Evolutionary conservation across 768 basidiomycete genomes (phyloP), one percentile per base, ranked within the genome.

Genomic region (Amanita exitialis): DNA sequence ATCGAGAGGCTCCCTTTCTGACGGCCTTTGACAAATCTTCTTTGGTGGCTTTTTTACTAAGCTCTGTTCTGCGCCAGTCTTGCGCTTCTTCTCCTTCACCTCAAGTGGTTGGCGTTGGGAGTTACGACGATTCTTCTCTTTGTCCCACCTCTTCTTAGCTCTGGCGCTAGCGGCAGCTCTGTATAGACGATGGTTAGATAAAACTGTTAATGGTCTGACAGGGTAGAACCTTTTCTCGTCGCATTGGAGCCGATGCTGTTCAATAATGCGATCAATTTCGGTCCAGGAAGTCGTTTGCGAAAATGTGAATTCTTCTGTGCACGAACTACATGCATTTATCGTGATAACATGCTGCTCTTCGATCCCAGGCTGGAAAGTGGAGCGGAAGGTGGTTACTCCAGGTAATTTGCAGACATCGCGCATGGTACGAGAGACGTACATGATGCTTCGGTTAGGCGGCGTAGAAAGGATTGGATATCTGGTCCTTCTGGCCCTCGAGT

Each of bases 361-460:
- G 3, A 25, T 12, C 18, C 21, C 20, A 6, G 8, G 23, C 23
- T 38, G 47, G 25, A 37, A 21, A 7, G 15, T 12, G 16, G 36
- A 48, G 21, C 47, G 47, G n/a, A 48, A 48, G 3, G 35, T 48
- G 36, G 15, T 27, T 25, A 48, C 36, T 38, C 47, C 47, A 9
- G 47, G 47, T n/a, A 48, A 38, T 27, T 48, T 38, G 20, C 36
- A 48, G 23, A 48, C 25, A 6, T n/a, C 47, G 21, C 47, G 47
- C 36, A 16, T 38, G n/a, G 47, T 48, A 13, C 47, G 47, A 38
- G 47, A 16, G 13, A 48, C 23, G n/a, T 15, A 48, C 47, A 48
- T 48, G n/a, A 18, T 16, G 10, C n/a, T 6, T 28, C n/a, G 16
- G 42, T 16, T 8, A 16, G 27, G 25, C 15, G 13, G 8, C 3